A percentile compares a stretch with the other conserved stretches of the same genome.
Conservation (phyloP, 2,329 filamentous ascomycete genomes). For the Exophiala spinifera region DNA sequence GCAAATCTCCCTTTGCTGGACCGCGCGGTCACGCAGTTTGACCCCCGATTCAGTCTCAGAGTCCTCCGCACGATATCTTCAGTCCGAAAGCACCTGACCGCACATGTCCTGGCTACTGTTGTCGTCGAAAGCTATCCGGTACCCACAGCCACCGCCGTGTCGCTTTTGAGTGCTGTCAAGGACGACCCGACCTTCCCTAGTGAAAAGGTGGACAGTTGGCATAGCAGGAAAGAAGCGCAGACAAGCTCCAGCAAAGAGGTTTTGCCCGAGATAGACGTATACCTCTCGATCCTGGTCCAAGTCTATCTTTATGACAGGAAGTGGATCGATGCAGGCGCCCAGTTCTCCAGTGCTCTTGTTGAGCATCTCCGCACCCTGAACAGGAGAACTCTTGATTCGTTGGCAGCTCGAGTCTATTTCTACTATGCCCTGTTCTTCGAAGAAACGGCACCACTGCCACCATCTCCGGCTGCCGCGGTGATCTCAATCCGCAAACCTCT, state of each 20-base stretch:
- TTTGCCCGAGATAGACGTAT: conserved; percentile 83
- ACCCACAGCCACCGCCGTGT: conserved; percentile 64
- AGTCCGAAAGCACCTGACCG: conserved; percentile 83
- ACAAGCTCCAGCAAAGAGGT: conserved; percentile 67
- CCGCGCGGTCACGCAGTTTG: conserved; percentile 86
- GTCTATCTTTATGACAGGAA: conserved; percentile 86
- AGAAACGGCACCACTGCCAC: conserved; percentile 79
- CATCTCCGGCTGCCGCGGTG: conserved; percentile 82
- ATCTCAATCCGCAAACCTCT: conserved; percentile 82
- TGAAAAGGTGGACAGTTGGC: conserved; percentile 55
- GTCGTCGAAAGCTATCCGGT: conserved; percentile 76
- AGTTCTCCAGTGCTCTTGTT: conserved; percentile 79
- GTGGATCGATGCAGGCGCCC: conserved; percentile 72
- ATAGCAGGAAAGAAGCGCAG: conserved; percentile 71
- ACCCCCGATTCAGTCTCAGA: conserved; percentile 89
- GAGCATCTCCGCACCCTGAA: conserved; percentile 86
- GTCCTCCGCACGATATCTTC: conserved; percentile 94
- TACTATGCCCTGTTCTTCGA: conserved; percentile 97
- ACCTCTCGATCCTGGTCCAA: conserved; percentile 80
- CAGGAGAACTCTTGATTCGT: conserved; percentile 86
- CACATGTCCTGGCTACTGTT: conserved; percentile 75
- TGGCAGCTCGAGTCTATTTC: conserved; percentile 95
- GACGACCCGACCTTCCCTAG: conserved; percentile 57
- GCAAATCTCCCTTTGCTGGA: conserved; percentile 89
- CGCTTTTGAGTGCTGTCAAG: conserved; percentile 64